A percentile compares a stretch with the other conserved stretches of the same genome.
Conservation (phyloP, 2,329 filamentous ascomycete genomes). For the Xylaria sp. region DNA sequence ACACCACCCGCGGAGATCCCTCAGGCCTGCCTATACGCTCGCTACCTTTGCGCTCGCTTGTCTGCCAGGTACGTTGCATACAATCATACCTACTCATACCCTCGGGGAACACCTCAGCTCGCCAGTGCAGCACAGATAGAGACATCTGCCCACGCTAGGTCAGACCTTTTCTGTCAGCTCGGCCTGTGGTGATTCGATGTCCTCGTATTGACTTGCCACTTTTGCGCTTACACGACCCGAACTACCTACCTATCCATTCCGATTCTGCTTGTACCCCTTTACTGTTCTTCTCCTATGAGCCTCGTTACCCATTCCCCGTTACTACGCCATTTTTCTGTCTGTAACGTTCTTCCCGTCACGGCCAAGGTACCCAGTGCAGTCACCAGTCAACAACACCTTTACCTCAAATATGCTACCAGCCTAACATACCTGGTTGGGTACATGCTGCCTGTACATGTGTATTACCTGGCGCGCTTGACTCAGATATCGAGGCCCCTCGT, state of each 20-base stretch:
- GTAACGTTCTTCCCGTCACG: neutral
- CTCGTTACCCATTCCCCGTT: neutral
- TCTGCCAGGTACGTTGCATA: constrained; percentile 28
- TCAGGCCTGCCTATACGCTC: constrained; percentile 6
- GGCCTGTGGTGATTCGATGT: constrained; percentile 7
- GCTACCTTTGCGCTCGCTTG: neutral
- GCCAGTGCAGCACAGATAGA: constrained; percentile 22
- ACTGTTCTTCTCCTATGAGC: neutral
- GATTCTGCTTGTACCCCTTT: neutral
- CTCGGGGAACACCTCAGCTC: constrained; percentile 19
- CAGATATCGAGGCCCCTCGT: neutral
- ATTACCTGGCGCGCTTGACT: neutral
- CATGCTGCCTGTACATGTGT: neutral
- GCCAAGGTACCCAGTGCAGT: neutral
- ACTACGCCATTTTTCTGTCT: neutral
- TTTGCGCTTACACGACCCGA: constrained; percentile 1
- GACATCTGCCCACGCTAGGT: constrained; percentile 2
- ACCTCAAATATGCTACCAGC: neutral
- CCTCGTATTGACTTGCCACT: constrained; percentile 24
- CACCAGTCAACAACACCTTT: neutral
- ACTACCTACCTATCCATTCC: neutral
- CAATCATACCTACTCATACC: constrained; percentile 7
- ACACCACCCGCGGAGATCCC: constrained; percentile 29
- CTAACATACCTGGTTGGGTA: neutral
- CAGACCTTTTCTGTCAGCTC: constrained; percentile 19